Base-by-base conservation (phyloP, 2,329 filamentous ascomycete species). In the Trichoderma sp. region DNA sequence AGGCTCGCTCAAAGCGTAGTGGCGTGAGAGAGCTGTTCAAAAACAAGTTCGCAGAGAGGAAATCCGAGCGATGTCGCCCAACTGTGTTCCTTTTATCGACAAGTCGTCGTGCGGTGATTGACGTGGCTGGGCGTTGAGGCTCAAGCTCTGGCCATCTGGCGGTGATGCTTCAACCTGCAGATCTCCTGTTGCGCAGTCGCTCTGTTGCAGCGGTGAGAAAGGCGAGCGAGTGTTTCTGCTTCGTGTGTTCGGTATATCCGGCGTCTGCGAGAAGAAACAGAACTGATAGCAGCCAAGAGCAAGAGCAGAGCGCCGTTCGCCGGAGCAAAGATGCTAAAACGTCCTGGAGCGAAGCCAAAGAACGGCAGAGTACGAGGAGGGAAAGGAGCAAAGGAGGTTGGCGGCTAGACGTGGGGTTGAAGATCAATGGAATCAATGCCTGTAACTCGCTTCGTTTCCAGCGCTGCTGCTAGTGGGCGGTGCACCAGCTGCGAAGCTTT, bases 361-460 rank as follows among this genome's bases (percentile, higher is more conserved):
- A 57, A 59, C 17, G 65, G 15, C 15, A 0, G 7, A 32, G 20
- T 23, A 15, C 7, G 30, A 34, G 58, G 58, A 72, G 36, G 58
- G 66, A 65, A 59, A 72, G 68, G 71, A 62, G 64, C 26, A 65
- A 59, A 72, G 68, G 71, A 62, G 64, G 34, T 32, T 34, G 50
- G 69, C 50, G 69, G 62, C 63, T 58, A 63, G 70, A 71, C 64
- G 70, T 71, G 70, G 70, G 64, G 70, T 71, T 69, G 59, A 43
- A 68, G 59, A 30, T 34, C 28, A n/a, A n/a, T 17, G 53, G 30
- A 15, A n/a, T 17, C 17, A 20, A 43, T 43, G 30, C 47, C 47
- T 66, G 63, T 66, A 66, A 66, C 63, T 66, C 63, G 63, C 30
- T 58, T 7, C 8, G 43, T 47, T 47, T 47, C 43, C 34, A 32